phyloP scores from a whole-genome alignment of 2,329 filamentous ascomycete species.

The Penicillium sp. region DNA sequence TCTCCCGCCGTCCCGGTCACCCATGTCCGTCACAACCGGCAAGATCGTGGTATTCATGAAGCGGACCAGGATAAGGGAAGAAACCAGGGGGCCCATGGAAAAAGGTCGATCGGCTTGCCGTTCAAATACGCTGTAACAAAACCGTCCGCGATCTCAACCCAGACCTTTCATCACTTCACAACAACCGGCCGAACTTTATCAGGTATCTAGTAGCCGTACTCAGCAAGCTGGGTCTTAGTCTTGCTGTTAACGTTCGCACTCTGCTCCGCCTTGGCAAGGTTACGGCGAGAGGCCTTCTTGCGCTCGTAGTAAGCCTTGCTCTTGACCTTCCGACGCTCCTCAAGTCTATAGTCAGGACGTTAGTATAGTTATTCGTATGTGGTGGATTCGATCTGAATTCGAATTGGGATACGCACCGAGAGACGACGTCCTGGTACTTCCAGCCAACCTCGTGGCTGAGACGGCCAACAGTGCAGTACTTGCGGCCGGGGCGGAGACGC shows the following conservation, averaged over 20 bases:
- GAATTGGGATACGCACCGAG: conserved; percentile 69
- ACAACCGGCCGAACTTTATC: conserved; percentile 43
- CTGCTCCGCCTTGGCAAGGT: conserved; percentile 92
- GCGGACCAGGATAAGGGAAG: conserved; percentile 31
- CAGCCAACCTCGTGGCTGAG: conserved; percentile 99
- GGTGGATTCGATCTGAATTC: not conserved
- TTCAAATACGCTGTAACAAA: conserved; percentile 46
- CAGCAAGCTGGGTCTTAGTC: conserved; percentile 84
- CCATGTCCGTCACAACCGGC: conserved; percentile 42
- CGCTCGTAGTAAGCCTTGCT: conserved; percentile 98
- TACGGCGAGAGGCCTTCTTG: conserved; percentile 95
- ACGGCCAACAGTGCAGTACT: conserved; percentile 99
- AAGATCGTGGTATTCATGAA: conserved; percentile 41
- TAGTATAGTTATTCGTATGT: conserved; percentile 22
- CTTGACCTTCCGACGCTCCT: conserved; percentile 99
- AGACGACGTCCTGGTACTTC: conserved; percentile 99
- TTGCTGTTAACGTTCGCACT: conserved; percentile 83
- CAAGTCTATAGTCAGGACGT: conserved; percentile 67
- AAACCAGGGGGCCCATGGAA: conserved; percentile 28
- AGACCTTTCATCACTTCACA: conserved; percentile 43
- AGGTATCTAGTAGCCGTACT: conserved; percentile 81
- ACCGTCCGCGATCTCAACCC: conserved; percentile 46
- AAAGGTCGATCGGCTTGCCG: conserved; percentile 47
- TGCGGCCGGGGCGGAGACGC: conserved; percentile 96
- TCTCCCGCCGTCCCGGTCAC: conserved; percentile 27